Conservation (phyloP, 345 rosid species). For the Brassica rapa region DNA sequence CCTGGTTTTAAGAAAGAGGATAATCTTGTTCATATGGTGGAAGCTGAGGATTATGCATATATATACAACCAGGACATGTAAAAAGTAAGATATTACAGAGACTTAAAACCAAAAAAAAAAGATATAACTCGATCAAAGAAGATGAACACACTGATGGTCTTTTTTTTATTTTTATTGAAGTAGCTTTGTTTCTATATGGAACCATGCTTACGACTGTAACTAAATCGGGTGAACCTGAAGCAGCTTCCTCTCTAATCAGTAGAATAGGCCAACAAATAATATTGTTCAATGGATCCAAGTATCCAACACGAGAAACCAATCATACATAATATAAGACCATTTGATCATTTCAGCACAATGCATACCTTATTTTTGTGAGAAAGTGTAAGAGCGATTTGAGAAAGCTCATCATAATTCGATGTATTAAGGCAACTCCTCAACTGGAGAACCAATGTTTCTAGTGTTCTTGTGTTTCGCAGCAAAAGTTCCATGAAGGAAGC, state of each 20-base stretch:
- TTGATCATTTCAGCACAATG: background rate
- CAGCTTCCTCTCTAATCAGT: background rate
- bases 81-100: too few relatives aligned
- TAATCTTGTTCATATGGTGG: too few relatives aligned
- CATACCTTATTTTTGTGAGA: background rate
- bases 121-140: too few relatives aligned
- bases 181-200: too few relatives aligned
- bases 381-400: background rate
- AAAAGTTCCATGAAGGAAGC: slow-evolving; percentile 3
- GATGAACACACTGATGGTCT: too few relatives aligned
- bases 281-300: background rate
- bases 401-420: background rate
- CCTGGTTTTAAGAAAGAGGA: too few relatives aligned
- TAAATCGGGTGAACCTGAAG: background rate
- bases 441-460: background rate
- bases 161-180: too few relatives aligned
- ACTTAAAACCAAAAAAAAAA: too few relatives aligned
- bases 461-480: background rate
- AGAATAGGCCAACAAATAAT: too few relatives aligned
- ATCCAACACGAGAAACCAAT: background rate
- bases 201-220: too few relatives aligned
- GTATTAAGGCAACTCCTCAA: background rate
- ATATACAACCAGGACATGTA: too few relatives aligned
- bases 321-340: background rate
- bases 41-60: too few relatives aligned